Evolutionary conservation across 2,329 filamentous ascomycete species (phyloP), one percentile per base, ranked within the genome.

Genomic region (Pestalotiopsis sp.): DNA sequence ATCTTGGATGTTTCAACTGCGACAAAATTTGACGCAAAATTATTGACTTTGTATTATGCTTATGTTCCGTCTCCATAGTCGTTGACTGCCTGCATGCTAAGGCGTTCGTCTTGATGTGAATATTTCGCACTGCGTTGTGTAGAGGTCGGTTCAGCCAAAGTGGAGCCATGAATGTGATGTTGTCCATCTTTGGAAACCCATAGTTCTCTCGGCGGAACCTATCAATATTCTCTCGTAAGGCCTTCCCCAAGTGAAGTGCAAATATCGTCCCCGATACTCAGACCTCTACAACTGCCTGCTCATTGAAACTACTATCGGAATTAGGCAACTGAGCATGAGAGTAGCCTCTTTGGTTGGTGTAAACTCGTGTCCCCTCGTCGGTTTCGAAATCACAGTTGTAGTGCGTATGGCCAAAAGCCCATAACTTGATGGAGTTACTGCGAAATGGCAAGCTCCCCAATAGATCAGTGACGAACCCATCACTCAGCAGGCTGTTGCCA

Each of bases 321-420:
- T 17, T 45, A 4, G 41, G 41, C 14, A 5, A 31, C 14, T 67
- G 64, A 9, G n/a, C 27, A 38, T 81, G 83, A 66, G 80, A 81
- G 72, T 82, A 82, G 0, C 82, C 82, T 64, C 75, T 72, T 69
- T 84, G 82, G 67, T 84, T 82, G 0, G 82, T 71, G 3, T 82
- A 12, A 4, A 84, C 68, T 36, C 82, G 76, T 67, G 81, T 76
- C 3, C 66, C 73, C 5, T 71, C 66, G 14, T 76, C 74, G 3
- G 79, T 76, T 4, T 68, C 31, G 68, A 81, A 82, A 52, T 82
- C 79, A 72, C 82, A 84, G 68, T 83, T 84, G 71, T 78, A 84
- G 70, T 86, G 83, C 12, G 84, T 86, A 69, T 86, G 84, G 0
- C 84, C 84, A 75, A 85, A 86, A 0, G 79, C 84, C 84, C 83